A percentile compares a stretch with the other conserved stretches of the same genome.
These are phyloP conservation scores for Leersia perrieri DNA, from an alignment of 176 grass and related monocot species.

Conservation along the genomic window DNA sequence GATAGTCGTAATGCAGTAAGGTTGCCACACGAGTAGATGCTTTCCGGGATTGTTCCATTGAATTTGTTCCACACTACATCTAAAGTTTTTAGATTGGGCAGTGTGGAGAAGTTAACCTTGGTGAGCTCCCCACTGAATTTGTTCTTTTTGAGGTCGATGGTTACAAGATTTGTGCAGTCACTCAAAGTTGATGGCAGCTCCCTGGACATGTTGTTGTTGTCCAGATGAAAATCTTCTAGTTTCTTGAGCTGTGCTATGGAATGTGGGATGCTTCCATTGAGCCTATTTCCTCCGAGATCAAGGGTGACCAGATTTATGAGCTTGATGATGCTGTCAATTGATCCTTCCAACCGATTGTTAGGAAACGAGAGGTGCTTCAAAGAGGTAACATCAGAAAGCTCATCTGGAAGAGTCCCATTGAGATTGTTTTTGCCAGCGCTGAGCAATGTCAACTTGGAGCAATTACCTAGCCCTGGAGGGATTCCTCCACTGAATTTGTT, in stretches of 20 bases:
- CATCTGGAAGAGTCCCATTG: conserved; percentile 22
- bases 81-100: conserved; percentile 32
- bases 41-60: conserved; percentile 39
- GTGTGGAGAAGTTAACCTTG: conserved; percentile 40
- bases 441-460: conserved; percentile 22
- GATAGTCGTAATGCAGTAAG: conserved; percentile 44
- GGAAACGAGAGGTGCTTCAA: conserved; percentile 38
- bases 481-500: conserved; percentile 41
- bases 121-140: conserved; percentile 28
- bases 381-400: conserved; percentile 1
- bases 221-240: conserved; percentile 31
- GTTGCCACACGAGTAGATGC: conserved; percentile 43
- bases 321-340: background rate
- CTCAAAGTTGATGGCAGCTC: conserved; percentile 34
- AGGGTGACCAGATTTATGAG: conserved; percentile 40
- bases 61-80: conserved; percentile 40
- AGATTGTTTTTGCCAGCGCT: conserved; percentile 34
- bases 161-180: conserved; percentile 30
- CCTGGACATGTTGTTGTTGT: conserved; percentile 26
- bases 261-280: conserved; percentile 21
- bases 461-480: conserved; percentile 24
- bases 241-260: conserved; percentile 37
- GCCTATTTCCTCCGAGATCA: conserved; percentile 25
- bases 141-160: conserved; percentile 47
- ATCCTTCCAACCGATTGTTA: conserved; percentile 25